These are phyloP conservation scores for Phytophthora citrophthora DNA, from an alignment of 352 stramenopile genomes.

Conservation along the genomic window DNA sequence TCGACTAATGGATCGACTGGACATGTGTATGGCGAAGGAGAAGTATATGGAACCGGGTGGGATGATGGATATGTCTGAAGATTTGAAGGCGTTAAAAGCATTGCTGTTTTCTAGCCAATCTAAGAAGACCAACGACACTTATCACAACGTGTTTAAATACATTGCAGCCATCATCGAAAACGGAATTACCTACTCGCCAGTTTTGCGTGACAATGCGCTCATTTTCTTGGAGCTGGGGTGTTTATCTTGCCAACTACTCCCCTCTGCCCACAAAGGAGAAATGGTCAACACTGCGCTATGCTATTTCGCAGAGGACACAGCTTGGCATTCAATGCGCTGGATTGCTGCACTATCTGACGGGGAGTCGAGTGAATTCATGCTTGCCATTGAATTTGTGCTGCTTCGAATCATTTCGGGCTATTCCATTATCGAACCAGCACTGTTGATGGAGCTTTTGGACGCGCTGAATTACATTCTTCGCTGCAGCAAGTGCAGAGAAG, in stretches of 20 bases:
- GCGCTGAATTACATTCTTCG: constrained; percentile 30
- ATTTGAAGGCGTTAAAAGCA: constrained; percentile 31
- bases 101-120: constrained; percentile 29
- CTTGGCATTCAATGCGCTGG: constrained; percentile 40
- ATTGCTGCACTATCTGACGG: constrained; percentile 14
- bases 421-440: constrained; percentile 17
- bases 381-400: constrained; percentile 35
- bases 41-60: background rate
- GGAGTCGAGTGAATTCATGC: constrained; percentile 20
- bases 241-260: constrained; percentile 25
- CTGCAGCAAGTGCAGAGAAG: constrained; percentile 23
- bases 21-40: constrained; percentile 5
- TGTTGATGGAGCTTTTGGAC: constrained; percentile 31
- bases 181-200: background rate
- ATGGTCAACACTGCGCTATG: constrained; percentile 23
- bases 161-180: constrained; percentile 23
- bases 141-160: constrained; percentile 21
- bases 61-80: constrained; percentile 8
- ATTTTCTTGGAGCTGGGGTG: constrained; percentile 32
- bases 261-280: constrained; percentile 22
- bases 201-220: background rate
- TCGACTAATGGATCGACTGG: constrained; percentile 12
- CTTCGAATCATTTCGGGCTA: constrained; percentile 30
- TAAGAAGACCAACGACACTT: constrained; percentile 21
- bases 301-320: constrained; percentile 25